Evolutionary conservation across 495 filamentous ascomycete genomes (phyloP).

Genomic region (Tuber microsphaerosporum): DNA sequence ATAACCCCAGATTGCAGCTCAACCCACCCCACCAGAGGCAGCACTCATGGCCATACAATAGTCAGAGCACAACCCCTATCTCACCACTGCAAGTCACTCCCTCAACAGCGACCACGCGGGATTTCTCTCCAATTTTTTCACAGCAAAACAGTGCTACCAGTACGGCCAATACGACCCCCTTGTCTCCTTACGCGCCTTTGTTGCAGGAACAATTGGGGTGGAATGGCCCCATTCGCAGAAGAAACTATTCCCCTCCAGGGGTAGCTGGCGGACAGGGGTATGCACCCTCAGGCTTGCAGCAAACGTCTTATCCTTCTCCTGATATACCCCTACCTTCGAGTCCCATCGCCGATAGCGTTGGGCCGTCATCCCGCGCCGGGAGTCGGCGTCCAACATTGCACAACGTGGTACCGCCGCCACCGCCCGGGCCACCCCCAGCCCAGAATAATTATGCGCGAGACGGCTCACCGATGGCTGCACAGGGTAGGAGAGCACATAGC

Average conservation of each 20-base stretch:
- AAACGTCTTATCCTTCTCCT: conserved; percentile 30
- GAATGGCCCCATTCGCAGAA: conserved; percentile 21
- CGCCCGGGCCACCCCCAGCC: conserved; percentile 35
- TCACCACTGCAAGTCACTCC: conserved; percentile 36
- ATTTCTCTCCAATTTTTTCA: conserved; percentile 33
- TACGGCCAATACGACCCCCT: conserved; percentile 35
- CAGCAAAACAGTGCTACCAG: conserved; percentile 24
- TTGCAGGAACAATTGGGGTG: conserved; percentile 27
- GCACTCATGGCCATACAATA: conserved; percentile 33
- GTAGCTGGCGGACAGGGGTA: conserved; percentile 21
- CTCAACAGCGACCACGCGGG: conserved; percentile 27
- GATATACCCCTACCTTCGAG: conserved; percentile 18
- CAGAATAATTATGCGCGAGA: conserved; percentile 15
- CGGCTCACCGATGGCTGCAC: conserved; percentile 26
- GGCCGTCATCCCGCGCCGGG: conserved; percentile 13
- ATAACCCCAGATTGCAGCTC: conserved; percentile 32
- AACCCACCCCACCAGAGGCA: conserved; percentile 34
- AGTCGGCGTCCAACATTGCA: conserved; percentile 15
- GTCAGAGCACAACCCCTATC: conserved; percentile 25
- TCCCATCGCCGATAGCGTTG: conserved; percentile 16
- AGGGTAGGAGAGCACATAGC: conserved; percentile 21
- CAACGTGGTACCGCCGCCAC: conserved; percentile 33
- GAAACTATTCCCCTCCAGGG: conserved; percentile 33
- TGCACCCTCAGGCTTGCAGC: conserved; percentile 30
- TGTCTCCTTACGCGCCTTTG: conserved; percentile 27